phyloP scores from a whole-genome alignment of 1,284 basidiomycete species.

The Heterobasidion annosum region DNA sequence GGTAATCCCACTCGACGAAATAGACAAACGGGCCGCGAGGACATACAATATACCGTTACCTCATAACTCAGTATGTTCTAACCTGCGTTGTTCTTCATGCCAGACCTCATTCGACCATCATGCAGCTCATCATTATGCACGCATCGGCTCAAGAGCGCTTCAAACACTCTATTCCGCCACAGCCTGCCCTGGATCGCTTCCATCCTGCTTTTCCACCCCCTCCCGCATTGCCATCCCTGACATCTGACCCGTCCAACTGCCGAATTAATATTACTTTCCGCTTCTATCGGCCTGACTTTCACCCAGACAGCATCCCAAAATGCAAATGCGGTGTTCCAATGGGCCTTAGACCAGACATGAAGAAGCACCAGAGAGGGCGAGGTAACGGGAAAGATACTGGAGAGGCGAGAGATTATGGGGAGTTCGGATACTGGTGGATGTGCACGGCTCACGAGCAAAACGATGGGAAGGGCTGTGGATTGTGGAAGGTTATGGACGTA shows the following conservation, averaged over 20 bases:
- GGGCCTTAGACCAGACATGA: conserved; percentile 75
- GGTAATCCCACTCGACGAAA: conserved; percentile 53
- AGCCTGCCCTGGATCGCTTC: conserved; percentile 69
- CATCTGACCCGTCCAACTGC: conserved; percentile 42
- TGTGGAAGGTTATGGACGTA: conserved; percentile 78
- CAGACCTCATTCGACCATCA: neutral
- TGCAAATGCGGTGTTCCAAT: conserved; percentile 80
- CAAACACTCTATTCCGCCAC: conserved; percentile 78
- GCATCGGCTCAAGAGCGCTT: conserved; percentile 85
- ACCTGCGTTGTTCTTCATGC: neutral
- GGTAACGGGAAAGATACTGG: neutral
- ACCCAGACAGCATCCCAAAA: conserved; percentile 53
- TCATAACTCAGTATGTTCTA: conserved; percentile 66
- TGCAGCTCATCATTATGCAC: conserved; percentile 86
- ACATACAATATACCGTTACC: conserved; percentile 80
- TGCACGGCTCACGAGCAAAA: conserved; percentile 80
- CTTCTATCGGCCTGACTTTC: conserved; percentile 83
- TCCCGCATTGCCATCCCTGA: conserved; percentile 6
- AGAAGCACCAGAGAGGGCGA: conserved; percentile 33
- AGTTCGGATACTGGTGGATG: conserved; percentile 73
- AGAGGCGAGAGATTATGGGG: conserved; percentile 5
- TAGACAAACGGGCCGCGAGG: conserved; percentile 42
- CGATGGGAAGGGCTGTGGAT: conserved; percentile 76
- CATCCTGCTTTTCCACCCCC: conserved; percentile 49
- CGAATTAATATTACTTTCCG: conserved; percentile 88